Conservation (phyloP, 1,284 basidiomycete species). For the Heterobasidion parviporum region DNA sequence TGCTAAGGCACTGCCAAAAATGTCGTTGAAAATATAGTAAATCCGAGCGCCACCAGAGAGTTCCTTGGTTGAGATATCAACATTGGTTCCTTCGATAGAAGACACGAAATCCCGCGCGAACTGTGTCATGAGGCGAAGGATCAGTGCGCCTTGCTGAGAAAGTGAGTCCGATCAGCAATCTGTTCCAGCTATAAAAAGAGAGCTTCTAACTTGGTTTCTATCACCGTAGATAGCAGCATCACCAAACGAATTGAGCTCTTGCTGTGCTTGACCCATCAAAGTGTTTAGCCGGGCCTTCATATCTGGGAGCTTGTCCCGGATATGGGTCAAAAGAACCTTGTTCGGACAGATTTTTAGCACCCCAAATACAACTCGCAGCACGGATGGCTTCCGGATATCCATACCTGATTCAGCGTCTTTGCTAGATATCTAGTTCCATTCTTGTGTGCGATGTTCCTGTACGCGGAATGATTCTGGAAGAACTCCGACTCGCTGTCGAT, state of each 20-base stretch:
- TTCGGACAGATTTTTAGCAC: not conserved
- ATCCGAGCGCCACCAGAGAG: constrained; percentile 96
- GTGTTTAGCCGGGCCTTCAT: constrained; percentile 99
- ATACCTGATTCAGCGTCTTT: constrained; percentile 88
- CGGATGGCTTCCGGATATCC: not conserved
- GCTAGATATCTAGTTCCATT: constrained; percentile 95
- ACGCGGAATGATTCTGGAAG: constrained; percentile 85
- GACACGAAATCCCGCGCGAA: constrained; percentile 97
- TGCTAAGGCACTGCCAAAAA: constrained; percentile 89
- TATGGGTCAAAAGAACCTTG: constrained; percentile 94
- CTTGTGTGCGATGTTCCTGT: constrained; percentile 94
- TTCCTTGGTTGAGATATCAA: constrained; percentile 97
- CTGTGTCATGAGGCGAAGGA: constrained; percentile 97
- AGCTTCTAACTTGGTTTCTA: constrained; percentile 64
- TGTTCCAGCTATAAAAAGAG: not conserved
- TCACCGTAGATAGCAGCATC: constrained; percentile 92
- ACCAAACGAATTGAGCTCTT: constrained; percentile 94
- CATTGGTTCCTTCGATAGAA: constrained; percentile 96
- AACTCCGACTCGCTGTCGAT: constrained; percentile 86
- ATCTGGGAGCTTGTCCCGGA: constrained; percentile 96
- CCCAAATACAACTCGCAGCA: not conserved
- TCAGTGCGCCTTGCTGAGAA: constrained; percentile 69
- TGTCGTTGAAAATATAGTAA: constrained; percentile 99
- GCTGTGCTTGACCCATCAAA: constrained; percentile 97
- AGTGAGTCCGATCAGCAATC: not conserved